A percentile compares a stretch with the other conserved stretches of the same genome.
phyloP scores from a whole-genome alignment of 176 grass and related monocot species.

The Oryza glaberrima region DNA sequence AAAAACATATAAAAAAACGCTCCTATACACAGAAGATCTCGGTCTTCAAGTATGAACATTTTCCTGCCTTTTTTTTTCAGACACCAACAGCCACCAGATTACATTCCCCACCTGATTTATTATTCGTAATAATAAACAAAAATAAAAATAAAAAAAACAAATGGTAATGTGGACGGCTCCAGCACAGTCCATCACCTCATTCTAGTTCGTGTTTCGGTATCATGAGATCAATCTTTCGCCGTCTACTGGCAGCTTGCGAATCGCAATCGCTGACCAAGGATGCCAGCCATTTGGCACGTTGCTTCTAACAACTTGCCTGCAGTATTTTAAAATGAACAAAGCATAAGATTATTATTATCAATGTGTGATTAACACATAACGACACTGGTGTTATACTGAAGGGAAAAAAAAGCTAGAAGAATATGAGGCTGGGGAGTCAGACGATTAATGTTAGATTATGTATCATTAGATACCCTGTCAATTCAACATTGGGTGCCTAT shows the following conservation, averaged over 20 bases:
- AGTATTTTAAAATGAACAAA: constrained; percentile 31
- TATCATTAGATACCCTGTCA: constrained; percentile 33
- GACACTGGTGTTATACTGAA: not conserved
- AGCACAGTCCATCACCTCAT: constrained; percentile 43
- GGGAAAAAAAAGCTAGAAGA: not conserved
- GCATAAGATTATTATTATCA: constrained; percentile 12
- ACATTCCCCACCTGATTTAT: constrained; percentile 46
- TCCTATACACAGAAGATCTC: constrained; percentile 56
- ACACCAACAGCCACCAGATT: constrained; percentile 50
- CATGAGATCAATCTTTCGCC: constrained; percentile 24
- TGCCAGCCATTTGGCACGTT: constrained; percentile 58
- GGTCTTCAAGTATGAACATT: constrained; percentile 56
- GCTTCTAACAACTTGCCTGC: constrained; percentile 82
- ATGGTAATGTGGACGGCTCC: constrained; percentile 41
- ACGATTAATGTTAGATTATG: constrained; percentile 10
- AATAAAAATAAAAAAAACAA: constrained; percentile 37
- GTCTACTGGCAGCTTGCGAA: constrained; percentile 72
- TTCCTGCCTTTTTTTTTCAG: constrained; percentile 20
- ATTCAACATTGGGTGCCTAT: constrained; percentile 28
- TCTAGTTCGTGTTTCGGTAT: constrained; percentile 39
- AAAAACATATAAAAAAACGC: constrained; percentile 18
- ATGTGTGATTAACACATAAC: not conserved
- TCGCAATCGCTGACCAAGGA: constrained; percentile 65
- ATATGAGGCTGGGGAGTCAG: not conserved
- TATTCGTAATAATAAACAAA: constrained; percentile 48